These are phyloP conservation scores for Debaryomyces tyrocola DNA, from an alignment of 805 yeast species.

Conservation along the genomic window DNA sequence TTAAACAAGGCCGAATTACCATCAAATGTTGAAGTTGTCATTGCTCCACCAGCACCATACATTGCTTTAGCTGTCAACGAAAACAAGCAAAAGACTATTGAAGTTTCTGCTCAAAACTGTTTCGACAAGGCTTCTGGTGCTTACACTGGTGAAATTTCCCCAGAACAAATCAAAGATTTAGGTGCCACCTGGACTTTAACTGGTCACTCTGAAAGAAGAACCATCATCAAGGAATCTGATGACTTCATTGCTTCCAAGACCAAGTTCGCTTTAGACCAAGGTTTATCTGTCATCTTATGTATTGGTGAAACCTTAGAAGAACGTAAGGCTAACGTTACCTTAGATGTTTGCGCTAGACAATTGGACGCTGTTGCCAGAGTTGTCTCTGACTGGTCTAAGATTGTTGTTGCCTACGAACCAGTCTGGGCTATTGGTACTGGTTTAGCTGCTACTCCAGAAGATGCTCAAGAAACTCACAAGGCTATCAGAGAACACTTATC, in stretches of 20 bases:
- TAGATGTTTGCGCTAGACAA: constrained; percentile 86
- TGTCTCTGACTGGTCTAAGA: constrained; percentile 83
- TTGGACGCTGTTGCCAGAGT: constrained; percentile 81
- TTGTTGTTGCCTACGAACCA: constrained; percentile 98
- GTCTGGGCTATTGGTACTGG: constrained; percentile 99
- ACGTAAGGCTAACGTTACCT: constrained; percentile 85
- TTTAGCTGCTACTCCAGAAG: constrained; percentile 96
- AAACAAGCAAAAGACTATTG: constrained; percentile 70
- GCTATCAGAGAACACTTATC: constrained; percentile 82
- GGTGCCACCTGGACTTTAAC: constrained; percentile 93
- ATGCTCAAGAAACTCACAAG: constrained; percentile 94
- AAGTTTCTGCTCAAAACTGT: constrained; percentile 89
- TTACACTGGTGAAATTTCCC: constrained; percentile 95
- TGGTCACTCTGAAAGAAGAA: constrained; percentile 99
- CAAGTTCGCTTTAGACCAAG: constrained; percentile 87
- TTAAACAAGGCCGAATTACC: constrained; percentile 80
- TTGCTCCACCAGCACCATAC: constrained; percentile 96
- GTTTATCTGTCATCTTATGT: constrained; percentile 90
- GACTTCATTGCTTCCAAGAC: constrained; percentile 92
- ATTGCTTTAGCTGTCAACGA: constrained; percentile 69
- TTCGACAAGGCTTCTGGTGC: constrained; percentile 91
- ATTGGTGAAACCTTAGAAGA: constrained; percentile 97
- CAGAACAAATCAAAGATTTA: constrained; percentile 82
- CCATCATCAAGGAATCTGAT: constrained; percentile 85
- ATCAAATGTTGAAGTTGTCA: constrained; percentile 82